These are phyloP conservation scores for Thielaviopsis ethacetica DNA, from an alignment of 2,329 filamentous ascomycete genomes.

Conservation along the genomic window DNA sequence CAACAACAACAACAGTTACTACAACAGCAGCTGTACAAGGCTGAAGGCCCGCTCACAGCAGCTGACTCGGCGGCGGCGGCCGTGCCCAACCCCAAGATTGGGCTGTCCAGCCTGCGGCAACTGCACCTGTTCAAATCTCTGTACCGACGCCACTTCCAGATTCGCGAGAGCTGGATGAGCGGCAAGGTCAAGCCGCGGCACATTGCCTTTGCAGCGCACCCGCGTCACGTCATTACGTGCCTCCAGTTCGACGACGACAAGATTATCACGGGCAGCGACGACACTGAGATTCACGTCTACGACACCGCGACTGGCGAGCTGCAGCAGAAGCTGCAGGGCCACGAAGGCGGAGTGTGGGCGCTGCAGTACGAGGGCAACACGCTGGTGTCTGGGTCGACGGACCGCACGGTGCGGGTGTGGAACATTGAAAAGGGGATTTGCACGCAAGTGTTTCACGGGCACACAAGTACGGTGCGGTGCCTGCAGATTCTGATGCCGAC, in stretches of 20 bases:
- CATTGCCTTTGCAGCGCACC: conserved; percentile 83
- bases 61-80: conserved; percentile 71
- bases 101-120: conserved; percentile 59
- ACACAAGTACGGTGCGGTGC: conserved; percentile 93
- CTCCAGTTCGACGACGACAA: conserved; percentile 97
- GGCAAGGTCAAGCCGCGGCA: conserved; percentile 73
- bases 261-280: conserved; percentile 92
- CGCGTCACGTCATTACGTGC: conserved; percentile 91
- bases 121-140: conserved; percentile 93
- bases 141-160: conserved; percentile 82
- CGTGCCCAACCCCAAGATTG: conserved; percentile 66
- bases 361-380: conserved; percentile 92
- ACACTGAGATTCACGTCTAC: conserved; percentile 95
- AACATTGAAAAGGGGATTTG: conserved; percentile 88
- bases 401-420: conserved; percentile 97
- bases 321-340: conserved; percentile 69
- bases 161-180: conserved; percentile 82
- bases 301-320: conserved; percentile 88
- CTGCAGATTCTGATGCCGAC: conserved; percentile 85
- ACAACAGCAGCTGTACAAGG: conserved; percentile 34
- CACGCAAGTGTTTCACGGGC: conserved; percentile 91
- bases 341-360: conserved; percentile 96
- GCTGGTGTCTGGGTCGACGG: conserved; percentile 87
- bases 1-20: conserved; percentile 22
- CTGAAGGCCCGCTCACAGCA: conserved; percentile 72